Evolutionary conservation across 176 grass and related monocot species (phyloP).

Genomic region (Musa acuminata): DNA sequence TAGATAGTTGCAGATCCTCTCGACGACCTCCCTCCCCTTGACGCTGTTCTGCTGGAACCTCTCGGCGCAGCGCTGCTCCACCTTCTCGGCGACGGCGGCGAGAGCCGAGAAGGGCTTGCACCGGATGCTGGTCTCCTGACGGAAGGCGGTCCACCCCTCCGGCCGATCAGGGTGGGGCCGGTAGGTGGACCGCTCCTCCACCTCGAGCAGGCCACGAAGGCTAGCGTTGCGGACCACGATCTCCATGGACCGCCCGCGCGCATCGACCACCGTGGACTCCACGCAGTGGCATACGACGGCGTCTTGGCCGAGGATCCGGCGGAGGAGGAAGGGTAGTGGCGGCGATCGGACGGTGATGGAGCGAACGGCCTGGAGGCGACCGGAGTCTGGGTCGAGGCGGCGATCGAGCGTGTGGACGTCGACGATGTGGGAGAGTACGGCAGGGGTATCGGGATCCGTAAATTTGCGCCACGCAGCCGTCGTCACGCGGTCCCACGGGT

Average conservation of each 20-base stretch:
- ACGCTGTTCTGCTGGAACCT: conserved; percentile 69
- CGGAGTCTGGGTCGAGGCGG: conserved; percentile 34
- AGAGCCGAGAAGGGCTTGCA: conserved; percentile 71
- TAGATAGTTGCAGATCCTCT: conserved; percentile 80
- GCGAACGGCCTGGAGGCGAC: conserved; percentile 57
- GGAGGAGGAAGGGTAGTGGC: conserved; percentile 64
- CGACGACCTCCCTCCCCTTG: conserved; percentile 87
- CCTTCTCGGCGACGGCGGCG: conserved; percentile 75
- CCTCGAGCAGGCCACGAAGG: conserved; percentile 62
- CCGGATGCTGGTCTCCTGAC: conserved; percentile 78
- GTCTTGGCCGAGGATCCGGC: conserved; percentile 58
- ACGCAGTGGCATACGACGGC: conserved; percentile 84
- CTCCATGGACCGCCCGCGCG: conserved; percentile 65
- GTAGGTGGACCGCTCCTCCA: conserved; percentile 71
- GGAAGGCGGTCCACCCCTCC: conserved; percentile 66
- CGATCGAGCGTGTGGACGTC: conserved; percentile 83
- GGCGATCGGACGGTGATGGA: conserved; percentile 76
- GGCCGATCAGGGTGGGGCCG: conserved; percentile 71
- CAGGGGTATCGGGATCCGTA: conserved; percentile 66
- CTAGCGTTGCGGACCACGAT: conserved; percentile 70
- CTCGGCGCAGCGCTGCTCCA: conserved; percentile 75
- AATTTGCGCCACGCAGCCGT: conserved; percentile 89
- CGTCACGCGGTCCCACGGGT: conserved; percentile 96
- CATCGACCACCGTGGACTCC: conserved; percentile 68
- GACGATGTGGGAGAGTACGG: conserved; percentile 62